Base-by-base conservation (phyloP, 2,329 filamentous ascomycete genomes). In the Claviceps sp. region DNA sequence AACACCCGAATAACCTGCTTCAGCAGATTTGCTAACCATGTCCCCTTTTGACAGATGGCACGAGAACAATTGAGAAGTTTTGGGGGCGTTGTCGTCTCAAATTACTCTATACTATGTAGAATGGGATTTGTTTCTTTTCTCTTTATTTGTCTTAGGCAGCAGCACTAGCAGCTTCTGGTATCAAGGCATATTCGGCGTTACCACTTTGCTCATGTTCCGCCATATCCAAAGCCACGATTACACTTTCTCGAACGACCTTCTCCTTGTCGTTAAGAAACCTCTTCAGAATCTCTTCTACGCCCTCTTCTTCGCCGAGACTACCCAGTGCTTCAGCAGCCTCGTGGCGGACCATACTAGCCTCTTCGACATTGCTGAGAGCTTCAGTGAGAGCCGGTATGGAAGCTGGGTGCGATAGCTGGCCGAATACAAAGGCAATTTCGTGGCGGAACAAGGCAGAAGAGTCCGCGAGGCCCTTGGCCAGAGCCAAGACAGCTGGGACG, bases 351-450 rank as follows among this genome's bases (percentile, higher is more conserved):
- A 98, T 98, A 62, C 90, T 89, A 24, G 81, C 85, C 71, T 98
- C 93, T 52, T 87, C 75, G 48, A 79, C 72, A 66, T 98, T 77
- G 61, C 85, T 85, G 54, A 98, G 74, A 1, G 87, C 82, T 50
- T 80, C 81, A 16, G 85, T 85, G 54, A 98, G 78, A 54, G 88
- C 88, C 4, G 93, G 90, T 59, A 98, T 96, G 1, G 89, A 95
- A n/a, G 91, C 91, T 1, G 93, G 93, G 64, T 98, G 93, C 52
- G 87, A 89, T 50, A 98, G 76, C 68, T 98, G 93, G 52, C 93
- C 93, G 60, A 98, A 98, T 14, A 98, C 93, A 66, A 98, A 98
- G 14, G 93, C 93, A 58, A 98, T 89, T 67, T 98, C 93, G 71
- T 98, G 93, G 59, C 93, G 84, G 77, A 98, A 97, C 7, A 98